phyloP scores from a whole-genome alignment of 257 asterid genomes.

The Solanum virginianum region DNA sequence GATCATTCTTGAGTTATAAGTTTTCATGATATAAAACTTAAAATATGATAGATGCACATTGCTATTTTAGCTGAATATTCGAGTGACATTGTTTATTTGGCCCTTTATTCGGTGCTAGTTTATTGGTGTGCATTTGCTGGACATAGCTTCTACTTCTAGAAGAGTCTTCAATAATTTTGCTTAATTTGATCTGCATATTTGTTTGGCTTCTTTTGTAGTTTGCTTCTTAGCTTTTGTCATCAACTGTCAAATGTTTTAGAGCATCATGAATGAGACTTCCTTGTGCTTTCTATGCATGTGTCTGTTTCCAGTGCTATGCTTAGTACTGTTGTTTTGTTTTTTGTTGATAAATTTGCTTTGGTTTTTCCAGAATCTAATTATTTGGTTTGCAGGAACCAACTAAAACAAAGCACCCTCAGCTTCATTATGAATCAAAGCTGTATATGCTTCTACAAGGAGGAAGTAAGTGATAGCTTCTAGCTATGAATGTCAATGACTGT shows the following conservation, averaged over 20 bases:
- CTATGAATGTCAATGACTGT: neutral
- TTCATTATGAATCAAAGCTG: conserved; percentile 81
- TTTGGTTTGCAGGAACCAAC: conserved; percentile 48
- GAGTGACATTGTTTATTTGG: neutral
- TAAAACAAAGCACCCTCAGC: conserved; percentile 90
- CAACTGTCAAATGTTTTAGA: neutral
- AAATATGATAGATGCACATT: neutral
- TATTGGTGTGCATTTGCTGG: neutral
- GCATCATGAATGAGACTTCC: neutral
- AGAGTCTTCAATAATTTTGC: neutral
- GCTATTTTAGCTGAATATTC: neutral
- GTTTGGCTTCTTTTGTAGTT: neutral
- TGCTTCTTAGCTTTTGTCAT: neutral
- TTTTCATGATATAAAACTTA: neutral
- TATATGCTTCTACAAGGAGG: conserved; percentile 92
- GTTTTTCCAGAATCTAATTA: neutral
- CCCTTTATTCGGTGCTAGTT: neutral
- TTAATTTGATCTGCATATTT: neutral
- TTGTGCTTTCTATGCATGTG: neutral
- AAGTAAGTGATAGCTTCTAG: conserved; percentile 39
- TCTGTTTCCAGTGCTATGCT: neutral
- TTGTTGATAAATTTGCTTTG: neutral
- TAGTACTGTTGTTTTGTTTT: neutral
- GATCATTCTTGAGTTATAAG: neutral
- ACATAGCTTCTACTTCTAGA: neutral